Conservation (phyloP, 1,139 yeast species). For the Kazachstania sp. region DNA sequence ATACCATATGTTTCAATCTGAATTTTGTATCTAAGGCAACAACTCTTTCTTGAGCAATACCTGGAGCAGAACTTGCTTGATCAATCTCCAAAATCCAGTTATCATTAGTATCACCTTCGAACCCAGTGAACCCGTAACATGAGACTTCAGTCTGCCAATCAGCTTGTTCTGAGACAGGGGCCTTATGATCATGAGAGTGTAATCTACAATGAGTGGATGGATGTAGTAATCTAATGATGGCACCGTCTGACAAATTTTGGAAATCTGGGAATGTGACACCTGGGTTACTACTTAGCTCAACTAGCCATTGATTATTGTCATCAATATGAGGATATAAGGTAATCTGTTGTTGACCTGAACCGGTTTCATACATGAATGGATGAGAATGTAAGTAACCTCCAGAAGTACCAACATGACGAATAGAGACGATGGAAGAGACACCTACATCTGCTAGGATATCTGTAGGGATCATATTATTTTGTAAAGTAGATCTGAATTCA, state of each 20-base stretch:
- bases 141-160: slow-evolving; percentile 97
- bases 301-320: slow-evolving; percentile 73
- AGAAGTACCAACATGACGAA: slow-evolving; percentile 76
- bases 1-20: slow-evolving; percentile 80
- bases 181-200: slow-evolving; percentile 93
- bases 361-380: slow-evolving; percentile 72
- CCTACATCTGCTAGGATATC: slow-evolving; percentile 77
- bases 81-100: slow-evolving; percentile 88
- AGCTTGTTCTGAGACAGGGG: slow-evolving; percentile 73
- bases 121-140: slow-evolving; percentile 85
- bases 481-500: slow-evolving; percentile 73
- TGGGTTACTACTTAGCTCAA: slow-evolving; percentile 55
- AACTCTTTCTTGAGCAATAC: slow-evolving; percentile 52
- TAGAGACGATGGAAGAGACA: slow-evolving; percentile 66
- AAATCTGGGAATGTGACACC: slow-evolving; percentile 41
- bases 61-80: slow-evolving; percentile 45
- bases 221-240: slow-evolving; percentile 73
- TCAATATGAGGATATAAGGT: slow-evolving; percentile 93
- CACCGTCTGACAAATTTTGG: slow-evolving; percentile 64
- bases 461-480: slow-evolving; percentile 61
- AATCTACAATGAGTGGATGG: slow-evolving; percentile 63
- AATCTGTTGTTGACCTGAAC: slow-evolving; percentile 91
- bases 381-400: slow-evolving; percentile 98
- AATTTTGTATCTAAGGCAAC: slow-evolving; percentile 78
- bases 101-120: slow-evolving; percentile 92